phyloP scores from a whole-genome alignment of 225 moss, liverwort and hornwort genomes.

The Sphagnum tenellum region DNA sequence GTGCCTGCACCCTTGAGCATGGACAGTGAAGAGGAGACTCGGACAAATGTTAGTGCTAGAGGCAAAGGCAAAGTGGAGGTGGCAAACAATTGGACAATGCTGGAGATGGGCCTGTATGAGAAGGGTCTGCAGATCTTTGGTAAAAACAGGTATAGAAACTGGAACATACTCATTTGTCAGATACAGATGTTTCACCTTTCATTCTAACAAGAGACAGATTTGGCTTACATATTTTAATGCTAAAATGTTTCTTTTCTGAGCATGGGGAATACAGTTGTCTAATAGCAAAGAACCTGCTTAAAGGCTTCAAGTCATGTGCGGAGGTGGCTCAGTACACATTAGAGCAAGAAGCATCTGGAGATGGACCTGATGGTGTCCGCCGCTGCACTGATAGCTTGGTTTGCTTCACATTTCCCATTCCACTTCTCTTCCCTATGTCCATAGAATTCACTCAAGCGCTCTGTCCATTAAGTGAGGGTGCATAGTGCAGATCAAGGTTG shows the following conservation, averaged over 20 bases:
- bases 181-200: too few relatives aligned
- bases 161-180: too few relatives aligned
- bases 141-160: slow-evolving; percentile 51
- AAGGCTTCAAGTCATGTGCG: slow-evolving; percentile 80
- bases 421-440: too few relatives aligned
- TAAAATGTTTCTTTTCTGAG: too few relatives aligned
- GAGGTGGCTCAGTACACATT: slow-evolving; percentile 70
- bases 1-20: slow-evolving; percentile 16
- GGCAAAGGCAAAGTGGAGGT: slow-evolving; percentile 15
- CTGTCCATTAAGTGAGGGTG: too few relatives aligned
- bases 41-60: slow-evolving; percentile 12
- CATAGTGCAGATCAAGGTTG: too few relatives aligned
- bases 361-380: slow-evolving; percentile 25
- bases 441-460: too few relatives aligned
- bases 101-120: slow-evolving; percentile 87
- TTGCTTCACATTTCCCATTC: slow-evolving; percentile 2
- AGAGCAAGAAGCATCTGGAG: slow-evolving; percentile 52
- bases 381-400: slow-evolving; percentile 72
- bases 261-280: slow-evolving; percentile 43
- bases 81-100: slow-evolving; percentile 57
- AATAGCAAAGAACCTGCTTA: slow-evolving; percentile 71
- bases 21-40: slow-evolving; percentile 14
- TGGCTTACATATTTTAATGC: too few relatives aligned
- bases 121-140: slow-evolving; percentile 89
- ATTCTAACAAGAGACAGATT: too few relatives aligned